Evolutionary conservation across 1,284 basidiomycete species (phyloP).

Genomic region (Grifola frondosa): DNA sequence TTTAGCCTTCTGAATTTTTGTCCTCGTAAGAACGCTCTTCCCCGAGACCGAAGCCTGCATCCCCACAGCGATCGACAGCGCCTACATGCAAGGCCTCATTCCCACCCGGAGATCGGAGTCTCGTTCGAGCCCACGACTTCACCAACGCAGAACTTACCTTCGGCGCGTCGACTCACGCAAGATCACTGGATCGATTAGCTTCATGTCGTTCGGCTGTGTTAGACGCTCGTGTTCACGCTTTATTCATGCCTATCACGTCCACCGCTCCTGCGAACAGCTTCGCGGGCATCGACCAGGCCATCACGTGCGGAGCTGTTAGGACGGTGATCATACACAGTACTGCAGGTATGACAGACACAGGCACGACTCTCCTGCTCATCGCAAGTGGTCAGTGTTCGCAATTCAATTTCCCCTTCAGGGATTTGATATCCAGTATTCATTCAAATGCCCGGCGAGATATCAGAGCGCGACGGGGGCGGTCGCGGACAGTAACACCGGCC

Average conservation of each 20-base stretch:
- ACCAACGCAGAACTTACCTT: slow-evolving; percentile 35
- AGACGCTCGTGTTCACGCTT: slow-evolving; percentile 17
- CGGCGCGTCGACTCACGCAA: slow-evolving; percentile 49
- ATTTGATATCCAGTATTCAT: background rate
- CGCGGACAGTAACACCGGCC: slow-evolving; percentile 19
- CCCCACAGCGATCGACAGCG: slow-evolving; percentile 43
- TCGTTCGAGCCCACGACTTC: slow-evolving; percentile 5
- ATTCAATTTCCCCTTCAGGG: too few species aligned
- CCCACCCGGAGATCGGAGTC: background rate
- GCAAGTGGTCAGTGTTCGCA: slow-evolving; percentile 29
- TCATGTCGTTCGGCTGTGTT: slow-evolving; percentile 18
- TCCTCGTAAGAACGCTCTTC: background rate
- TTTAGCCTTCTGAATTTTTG: too few species aligned
- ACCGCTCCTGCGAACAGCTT: slow-evolving; percentile 37
- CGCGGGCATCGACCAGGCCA: slow-evolving; percentile 26
- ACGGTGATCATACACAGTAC: slow-evolving; percentile 25
- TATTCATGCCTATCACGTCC: slow-evolving; percentile 22
- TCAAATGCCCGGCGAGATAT: slow-evolving; percentile 31
- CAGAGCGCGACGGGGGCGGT: slow-evolving; percentile 19
- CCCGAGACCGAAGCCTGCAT: background rate
- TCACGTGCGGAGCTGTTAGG: slow-evolving; percentile 17
- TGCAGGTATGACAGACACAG: slow-evolving; percentile 30
- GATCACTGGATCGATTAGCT: slow-evolving; percentile 47
- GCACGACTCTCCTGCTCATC: slow-evolving; percentile 34
- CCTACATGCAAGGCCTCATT: slow-evolving; percentile 34